Base-by-base conservation (phyloP, 2,329 filamentous ascomycete genomes). In the Didymella keratinophila region DNA sequence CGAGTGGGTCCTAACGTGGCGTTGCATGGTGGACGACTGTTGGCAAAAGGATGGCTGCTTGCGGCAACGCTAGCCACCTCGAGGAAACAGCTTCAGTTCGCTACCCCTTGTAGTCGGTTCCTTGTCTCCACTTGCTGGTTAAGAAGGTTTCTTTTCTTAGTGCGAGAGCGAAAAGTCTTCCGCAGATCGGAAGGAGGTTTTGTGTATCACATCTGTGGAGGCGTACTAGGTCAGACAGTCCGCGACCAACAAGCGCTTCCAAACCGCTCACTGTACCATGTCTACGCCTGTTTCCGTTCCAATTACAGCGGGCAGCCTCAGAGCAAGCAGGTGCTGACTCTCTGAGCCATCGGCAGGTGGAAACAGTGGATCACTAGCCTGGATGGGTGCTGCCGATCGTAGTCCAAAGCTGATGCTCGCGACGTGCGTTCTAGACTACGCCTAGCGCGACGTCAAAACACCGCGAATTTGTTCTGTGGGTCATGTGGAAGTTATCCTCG, bases 1-100 rank as follows among this genome's bases (percentile, higher is more conserved):
- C 61, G 63, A 64, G 72, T 76, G 73, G 73, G 68, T 68, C 72
- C 59, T 52, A 74, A 72, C 71, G 71, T 76, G 73, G 72, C 73
- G 72, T 63, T 60, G 61, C 66, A 70, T 70, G 63, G 66, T 64
- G 56, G 62, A 67, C 65, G 64, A 49, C 58, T 61, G 61, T 63
- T 63, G 52, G 61, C 64, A 67, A 62, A 60, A 46, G 28, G 47
- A 67, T 65, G 39, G 51, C 50, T 58, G 50, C 46, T 58, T 30
- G 50, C 60, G 58, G 44, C 57, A 51, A 46, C 25, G 45, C 60
- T 62, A 63, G 58, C 60, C 39, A 56, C 30, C 51, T 51, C 46
- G 41, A 44, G 41, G 28, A 50, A 36, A 34, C 45, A 51, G 42
- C 42, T 56, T 55, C 56, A 58, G 51, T 56, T 64, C 60, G 62